Conservation (phyloP, 163 green algal genomes). For the Chlorella variabilis region DNA sequence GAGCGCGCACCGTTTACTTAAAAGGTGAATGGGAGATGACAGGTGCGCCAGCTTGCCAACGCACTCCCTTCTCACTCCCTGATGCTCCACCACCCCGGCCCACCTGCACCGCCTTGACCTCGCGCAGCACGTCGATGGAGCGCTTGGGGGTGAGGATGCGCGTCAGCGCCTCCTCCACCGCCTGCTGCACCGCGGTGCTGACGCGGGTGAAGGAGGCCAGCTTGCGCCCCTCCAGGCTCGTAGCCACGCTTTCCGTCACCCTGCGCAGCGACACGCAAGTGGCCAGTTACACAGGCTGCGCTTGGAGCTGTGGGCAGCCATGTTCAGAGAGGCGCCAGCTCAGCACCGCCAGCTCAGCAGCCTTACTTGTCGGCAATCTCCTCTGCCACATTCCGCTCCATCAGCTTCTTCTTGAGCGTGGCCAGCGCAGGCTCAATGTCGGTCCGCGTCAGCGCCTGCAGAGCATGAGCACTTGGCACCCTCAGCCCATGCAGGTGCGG, state of each 20-base stretch:
- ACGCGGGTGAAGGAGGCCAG: conserved; percentile 91
- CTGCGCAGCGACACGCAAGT: conserved; percentile 24
- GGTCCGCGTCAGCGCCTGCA: conserved; percentile 69
- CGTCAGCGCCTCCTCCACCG: conserved; percentile 90
- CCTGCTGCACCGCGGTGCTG: conserved; percentile 63
- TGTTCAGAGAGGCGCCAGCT: too few species aligned
- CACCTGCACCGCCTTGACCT: conserved; percentile 64
- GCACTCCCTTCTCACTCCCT: neutral
- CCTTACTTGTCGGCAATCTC: conserved; percentile 90
- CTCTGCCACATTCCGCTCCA: conserved; percentile 98
- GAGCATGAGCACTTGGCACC: too few species aligned
- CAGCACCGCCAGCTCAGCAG: neutral
- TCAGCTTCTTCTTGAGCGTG: conserved; percentile 93
- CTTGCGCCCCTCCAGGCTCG: conserved; percentile 84
- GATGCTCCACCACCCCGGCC: neutral
- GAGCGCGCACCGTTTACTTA: too few species aligned
- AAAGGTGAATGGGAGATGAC: too few species aligned
- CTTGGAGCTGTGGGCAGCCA: too few species aligned
- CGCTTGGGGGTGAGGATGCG: conserved; percentile 91
- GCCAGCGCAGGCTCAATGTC: conserved; percentile 89
- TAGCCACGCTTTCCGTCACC: conserved; percentile 71
- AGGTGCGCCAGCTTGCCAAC: neutral
- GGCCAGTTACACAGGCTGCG: too few species aligned
- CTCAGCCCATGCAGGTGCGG: too few species aligned
- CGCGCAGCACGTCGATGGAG: conserved; percentile 79